These are phyloP conservation scores for Helminthosporium solani DNA, from an alignment of 2,329 filamentous ascomycete species.

Conservation along the genomic window DNA sequence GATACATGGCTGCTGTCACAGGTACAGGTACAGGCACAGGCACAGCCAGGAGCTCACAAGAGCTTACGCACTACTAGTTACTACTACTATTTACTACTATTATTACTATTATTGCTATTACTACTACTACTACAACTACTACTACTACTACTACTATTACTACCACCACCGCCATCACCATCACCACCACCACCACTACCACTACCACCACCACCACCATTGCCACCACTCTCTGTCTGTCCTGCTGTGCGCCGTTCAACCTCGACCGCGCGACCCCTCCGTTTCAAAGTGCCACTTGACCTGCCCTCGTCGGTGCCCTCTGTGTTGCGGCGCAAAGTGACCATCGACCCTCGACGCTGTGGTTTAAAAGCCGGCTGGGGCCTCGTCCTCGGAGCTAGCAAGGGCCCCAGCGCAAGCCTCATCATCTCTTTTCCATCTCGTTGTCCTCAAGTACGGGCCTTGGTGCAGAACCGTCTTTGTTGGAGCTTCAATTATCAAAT, in stretches of 20 bases:
- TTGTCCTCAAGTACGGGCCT: slow-evolving; percentile 26
- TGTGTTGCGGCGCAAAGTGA: slow-evolving; percentile 26
- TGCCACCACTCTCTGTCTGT: slow-evolving; percentile 28
- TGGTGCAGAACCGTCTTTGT: slow-evolving; percentile 19
- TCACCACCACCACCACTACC: no score
- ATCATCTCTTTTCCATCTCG: slow-evolving; percentile 29
- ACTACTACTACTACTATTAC: no score
- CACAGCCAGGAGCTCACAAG: slow-evolving; percentile 26
- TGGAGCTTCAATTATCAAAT: slow-evolving; percentile 11
- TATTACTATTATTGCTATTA: no score
- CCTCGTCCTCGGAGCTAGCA: slow-evolving; percentile 37
- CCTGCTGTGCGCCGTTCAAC: slow-evolving; percentile 36
- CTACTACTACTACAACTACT: no score
- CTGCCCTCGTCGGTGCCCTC: slow-evolving; percentile 29
- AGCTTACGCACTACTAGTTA: slow-evolving; percentile 34
- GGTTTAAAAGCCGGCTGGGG: slow-evolving; percentile 32
- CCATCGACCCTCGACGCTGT: slow-evolving; percentile 24
- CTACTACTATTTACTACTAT: no score
- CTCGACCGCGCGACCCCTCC: slow-evolving; percentile 24
- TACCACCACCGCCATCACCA: no score
- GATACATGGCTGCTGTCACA: slow-evolving; percentile 31
- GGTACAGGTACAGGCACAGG: slow-evolving; percentile 26
- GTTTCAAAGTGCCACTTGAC: slow-evolving; percentile 38
- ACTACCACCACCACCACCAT: no score
- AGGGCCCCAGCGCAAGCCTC: slow-evolving; percentile 30